Conservation (phyloP, 805 yeast genomes). For the Saccharomycopsis amapae region DNA sequence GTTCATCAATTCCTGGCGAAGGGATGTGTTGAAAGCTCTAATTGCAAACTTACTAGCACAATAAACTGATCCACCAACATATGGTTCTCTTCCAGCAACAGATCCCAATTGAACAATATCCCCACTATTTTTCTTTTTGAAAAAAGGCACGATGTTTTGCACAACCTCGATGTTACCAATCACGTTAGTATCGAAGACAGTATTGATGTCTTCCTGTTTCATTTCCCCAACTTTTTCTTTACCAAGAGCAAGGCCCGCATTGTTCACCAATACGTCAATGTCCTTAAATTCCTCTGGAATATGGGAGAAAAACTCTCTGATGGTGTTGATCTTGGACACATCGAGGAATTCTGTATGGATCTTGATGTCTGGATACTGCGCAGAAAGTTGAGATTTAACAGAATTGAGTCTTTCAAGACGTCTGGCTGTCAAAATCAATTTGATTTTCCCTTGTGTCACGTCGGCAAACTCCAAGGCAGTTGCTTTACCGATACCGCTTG, state of each 20-base stretch:
- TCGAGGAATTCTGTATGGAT: constrained; percentile 46
- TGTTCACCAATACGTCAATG: constrained; percentile 55
- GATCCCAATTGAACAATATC: constrained; percentile 61
- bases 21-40: constrained; percentile 46
- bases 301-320: constrained; percentile 34
- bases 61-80: constrained; percentile 62
- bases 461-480: constrained; percentile 84
- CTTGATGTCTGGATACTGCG: constrained; percentile 47
- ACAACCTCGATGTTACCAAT: constrained; percentile 40
- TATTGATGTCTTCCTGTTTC: constrained; percentile 31
- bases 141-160: constrained; percentile 35
- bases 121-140: constrained; percentile 37
- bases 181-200: constrained; percentile 41
- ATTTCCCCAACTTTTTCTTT: constrained; percentile 37
- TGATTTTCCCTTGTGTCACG: constrained; percentile 53
- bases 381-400: constrained; percentile 88
- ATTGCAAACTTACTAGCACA: constrained; percentile 63
- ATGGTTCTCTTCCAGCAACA: constrained; percentile 63
- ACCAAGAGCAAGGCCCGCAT: constrained; percentile 46
- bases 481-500: constrained; percentile 90
- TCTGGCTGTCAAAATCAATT: constrained; percentile 71
- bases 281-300: constrained; percentile 51
- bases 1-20: constrained; percentile 66
- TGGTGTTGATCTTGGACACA: constrained; percentile 45
- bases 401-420: constrained; percentile 55